Conservation (phyloP, 768 basidiomycete genomes). For the Aureoboletus auriporus region DNA sequence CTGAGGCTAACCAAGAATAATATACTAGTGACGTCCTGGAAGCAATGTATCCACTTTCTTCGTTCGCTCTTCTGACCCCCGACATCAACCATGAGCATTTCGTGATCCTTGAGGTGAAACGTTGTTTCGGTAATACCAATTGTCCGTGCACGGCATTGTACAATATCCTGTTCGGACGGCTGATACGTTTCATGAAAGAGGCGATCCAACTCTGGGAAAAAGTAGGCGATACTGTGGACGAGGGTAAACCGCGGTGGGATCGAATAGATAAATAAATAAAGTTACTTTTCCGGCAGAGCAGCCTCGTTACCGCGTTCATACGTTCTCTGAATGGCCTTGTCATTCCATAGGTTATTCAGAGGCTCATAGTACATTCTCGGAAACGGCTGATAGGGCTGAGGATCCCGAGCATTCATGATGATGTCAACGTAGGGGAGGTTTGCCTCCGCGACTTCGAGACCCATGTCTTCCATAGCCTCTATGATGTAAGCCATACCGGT, state of each 20-base stretch:
- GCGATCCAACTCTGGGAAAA: constrained; percentile 74
- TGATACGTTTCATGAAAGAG: constrained; percentile 69
- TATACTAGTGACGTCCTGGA: constrained; percentile 92
- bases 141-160: constrained; percentile 80
- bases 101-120: constrained; percentile 73
- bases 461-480: constrained; percentile 88
- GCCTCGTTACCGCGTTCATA: constrained; percentile 85
- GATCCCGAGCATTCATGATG: constrained; percentile 64
- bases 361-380: constrained; percentile 64
- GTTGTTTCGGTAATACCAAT: constrained; percentile 89
- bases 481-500: constrained; percentile 79
- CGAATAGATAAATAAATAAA: background rate
- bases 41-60: constrained; percentile 93
- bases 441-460: constrained; percentile 62
- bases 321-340: constrained; percentile 70
- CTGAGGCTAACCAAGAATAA: constrained; percentile 88
- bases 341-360: constrained; percentile 71
- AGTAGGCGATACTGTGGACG: constrained; percentile 58
- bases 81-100: constrained; percentile 92
- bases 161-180: constrained; percentile 84
- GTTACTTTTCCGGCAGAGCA: constrained; percentile 84
- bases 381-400: constrained; percentile 79
- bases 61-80: constrained; percentile 92
- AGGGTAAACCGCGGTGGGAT: background rate
- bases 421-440: constrained; percentile 57